These are phyloP conservation scores for Tillandsia leiboldiana DNA, from an alignment of 176 grass and related monocot genomes.

Conservation along the genomic window DNA sequence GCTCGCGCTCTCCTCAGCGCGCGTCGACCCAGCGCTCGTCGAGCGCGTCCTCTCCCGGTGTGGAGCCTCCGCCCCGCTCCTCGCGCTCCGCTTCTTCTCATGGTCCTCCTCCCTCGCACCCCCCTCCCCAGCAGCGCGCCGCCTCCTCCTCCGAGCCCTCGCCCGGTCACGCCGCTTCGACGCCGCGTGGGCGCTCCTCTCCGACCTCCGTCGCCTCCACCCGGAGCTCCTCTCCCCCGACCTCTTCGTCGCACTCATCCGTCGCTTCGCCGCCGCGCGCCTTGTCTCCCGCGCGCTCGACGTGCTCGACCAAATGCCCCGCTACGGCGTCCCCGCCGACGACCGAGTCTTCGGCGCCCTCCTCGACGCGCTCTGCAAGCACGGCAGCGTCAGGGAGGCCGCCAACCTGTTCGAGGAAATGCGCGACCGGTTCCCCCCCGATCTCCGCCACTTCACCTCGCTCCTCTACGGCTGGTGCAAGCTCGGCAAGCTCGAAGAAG, in stretches of 20 bases:
- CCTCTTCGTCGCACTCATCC: slow-evolving; percentile 23
- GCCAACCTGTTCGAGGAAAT: slow-evolving; percentile 80
- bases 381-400: slow-evolving; percentile 47
- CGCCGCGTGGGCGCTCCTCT: slow-evolving; percentile 30
- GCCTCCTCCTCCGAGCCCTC: slow-evolving; percentile 35
- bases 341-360: slow-evolving; percentile 34
- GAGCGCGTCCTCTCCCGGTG: slow-evolving; percentile 55
- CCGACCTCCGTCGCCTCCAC: slow-evolving; percentile 35
- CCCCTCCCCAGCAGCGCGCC: slow-evolving; percentile 45
- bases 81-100: slow-evolving; percentile 56
- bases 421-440: slow-evolving; percentile 34
- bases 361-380: slow-evolving; percentile 40
- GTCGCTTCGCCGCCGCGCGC: slow-evolving; percentile 31
- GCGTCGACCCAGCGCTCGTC: slow-evolving; percentile 46
- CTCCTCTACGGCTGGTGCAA: slow-evolving; percentile 92
- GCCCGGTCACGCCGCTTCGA: slow-evolving; percentile 43
- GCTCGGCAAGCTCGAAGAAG: slow-evolving; percentile 76
- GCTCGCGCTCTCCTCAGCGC: slow-evolving; percentile 39
- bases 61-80: slow-evolving; percentile 36
- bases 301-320: slow-evolving; percentile 45
- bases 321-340: slow-evolving; percentile 12
- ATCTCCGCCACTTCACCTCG: slow-evolving; percentile 72
- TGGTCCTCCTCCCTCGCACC: slow-evolving; percentile 54
- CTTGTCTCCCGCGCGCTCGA: slow-evolving; percentile 41
- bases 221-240: slow-evolving; percentile 40